These are phyloP conservation scores for Trapa incisa DNA, from an alignment of 345 rosid species.

Conservation along the genomic window DNA sequence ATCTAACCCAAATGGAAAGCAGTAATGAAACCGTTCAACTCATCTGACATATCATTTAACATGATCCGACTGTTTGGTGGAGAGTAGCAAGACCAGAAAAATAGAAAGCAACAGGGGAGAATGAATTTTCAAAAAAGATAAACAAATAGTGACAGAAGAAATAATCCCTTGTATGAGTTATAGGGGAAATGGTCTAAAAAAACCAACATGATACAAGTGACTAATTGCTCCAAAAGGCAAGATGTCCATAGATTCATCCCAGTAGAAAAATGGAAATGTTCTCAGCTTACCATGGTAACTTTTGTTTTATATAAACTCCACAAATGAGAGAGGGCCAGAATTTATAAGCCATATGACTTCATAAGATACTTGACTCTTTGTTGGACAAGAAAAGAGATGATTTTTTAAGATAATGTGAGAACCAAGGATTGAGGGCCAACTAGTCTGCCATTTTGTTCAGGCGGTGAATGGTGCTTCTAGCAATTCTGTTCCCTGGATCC, in stretches of 20 bases:
- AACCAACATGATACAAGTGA: neutral
- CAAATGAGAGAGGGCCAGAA: neutral
- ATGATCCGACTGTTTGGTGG: neutral
- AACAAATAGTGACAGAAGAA: neutral
- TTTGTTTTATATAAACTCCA: neutral
- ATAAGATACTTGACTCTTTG: neutral
- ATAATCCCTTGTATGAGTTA: neutral
- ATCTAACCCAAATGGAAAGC: too few species aligned
- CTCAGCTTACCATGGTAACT: neutral
- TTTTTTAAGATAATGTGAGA: neutral
- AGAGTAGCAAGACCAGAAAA: neutral
- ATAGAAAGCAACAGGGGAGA: neutral
- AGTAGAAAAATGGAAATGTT: neutral
- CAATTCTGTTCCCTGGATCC: slow-evolving; percentile 77
- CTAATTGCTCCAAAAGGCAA: neutral
- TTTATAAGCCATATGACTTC: neutral
- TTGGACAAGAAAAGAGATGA: too few species aligned
- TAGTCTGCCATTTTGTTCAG: slow-evolving; percentile 67
- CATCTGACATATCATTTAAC: neutral
- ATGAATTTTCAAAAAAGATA: neutral
- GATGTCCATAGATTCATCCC: neutral
- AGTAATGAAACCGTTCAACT: too few species aligned
- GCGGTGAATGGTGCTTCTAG: slow-evolving; percentile 95
- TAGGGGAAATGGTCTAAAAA: neutral
- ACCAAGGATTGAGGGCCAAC: slow-evolving; percentile 5